Evolutionary conservation across 768 basidiomycete genomes (phyloP).

Genomic region (Suillus fuscotomentosus): DNA sequence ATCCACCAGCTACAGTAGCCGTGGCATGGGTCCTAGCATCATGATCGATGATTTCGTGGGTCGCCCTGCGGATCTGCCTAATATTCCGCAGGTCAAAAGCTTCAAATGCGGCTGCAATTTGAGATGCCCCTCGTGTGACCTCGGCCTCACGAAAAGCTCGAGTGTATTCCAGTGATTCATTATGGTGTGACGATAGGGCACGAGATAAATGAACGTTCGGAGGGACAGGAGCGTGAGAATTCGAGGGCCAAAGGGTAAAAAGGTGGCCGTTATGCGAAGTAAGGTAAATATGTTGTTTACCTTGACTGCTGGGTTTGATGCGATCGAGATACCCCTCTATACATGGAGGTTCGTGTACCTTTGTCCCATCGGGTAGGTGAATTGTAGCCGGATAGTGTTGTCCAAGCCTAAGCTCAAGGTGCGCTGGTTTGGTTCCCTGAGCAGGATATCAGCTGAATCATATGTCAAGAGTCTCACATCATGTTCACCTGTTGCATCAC

Average conservation of each 20-base stretch:
- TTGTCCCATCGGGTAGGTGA: slow-evolving; percentile 38
- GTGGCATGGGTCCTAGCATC: slow-evolving; percentile 16
- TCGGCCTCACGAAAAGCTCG: slow-evolving; percentile 48
- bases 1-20: neutral
- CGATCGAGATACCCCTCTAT: slow-evolving; percentile 87
- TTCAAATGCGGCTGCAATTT: slow-evolving; percentile 64
- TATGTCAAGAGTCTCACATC: neutral
- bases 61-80: slow-evolving; percentile 60
- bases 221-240: slow-evolving; percentile 68
- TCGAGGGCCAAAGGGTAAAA: slow-evolving; percentile 51
- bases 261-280: slow-evolving; percentile 71
- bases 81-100: slow-evolving; percentile 75
- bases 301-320: slow-evolving; percentile 56
- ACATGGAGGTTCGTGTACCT: slow-evolving; percentile 70
- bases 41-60: slow-evolving; percentile 30
- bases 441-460: slow-evolving; percentile 7
- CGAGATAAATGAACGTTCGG: slow-evolving; percentile 47
- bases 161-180: slow-evolving; percentile 25
- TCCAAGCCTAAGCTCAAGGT: slow-evolving; percentile 73
- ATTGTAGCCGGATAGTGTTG: slow-evolving; percentile 59
- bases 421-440: slow-evolving; percentile 42
- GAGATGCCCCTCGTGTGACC: slow-evolving; percentile 57
- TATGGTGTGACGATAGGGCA: slow-evolving; percentile 28
- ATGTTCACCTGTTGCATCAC: slow-evolving; percentile 64
- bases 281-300: slow-evolving; percentile 64